Conservation (phyloP, 495 filamentous ascomycete species). For the Penicillium dipodomyicola region DNA sequence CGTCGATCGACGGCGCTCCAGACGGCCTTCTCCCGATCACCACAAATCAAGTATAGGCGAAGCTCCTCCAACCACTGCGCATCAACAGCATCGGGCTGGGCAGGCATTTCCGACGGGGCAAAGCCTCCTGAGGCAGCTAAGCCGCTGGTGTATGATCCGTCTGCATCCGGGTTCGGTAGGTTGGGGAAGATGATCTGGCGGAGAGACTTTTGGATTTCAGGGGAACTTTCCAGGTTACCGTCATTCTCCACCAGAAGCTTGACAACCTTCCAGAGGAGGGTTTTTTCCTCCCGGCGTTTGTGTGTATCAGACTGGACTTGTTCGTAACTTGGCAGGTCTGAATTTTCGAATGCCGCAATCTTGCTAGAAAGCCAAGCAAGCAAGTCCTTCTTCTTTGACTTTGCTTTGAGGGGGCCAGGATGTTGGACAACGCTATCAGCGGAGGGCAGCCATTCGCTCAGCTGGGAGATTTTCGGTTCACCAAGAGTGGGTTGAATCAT, state of each 20-base stretch:
- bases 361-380: slow-evolving; percentile 74
- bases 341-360: slow-evolving; percentile 68
- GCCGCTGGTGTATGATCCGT: slow-evolving; percentile 21
- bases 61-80: slow-evolving; percentile 65
- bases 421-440: slow-evolving; percentile 73
- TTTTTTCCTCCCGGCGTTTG: slow-evolving; percentile 75
- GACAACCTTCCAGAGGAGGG: slow-evolving; percentile 85
- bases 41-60: slow-evolving; percentile 66
- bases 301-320: slow-evolving; percentile 53
- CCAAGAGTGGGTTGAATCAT: slow-evolving; percentile 83
- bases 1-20: slow-evolving; percentile 93
- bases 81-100: slow-evolving; percentile 61
- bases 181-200: slow-evolving; percentile 70
- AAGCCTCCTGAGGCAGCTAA: slow-evolving; percentile 31
- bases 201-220: slow-evolving; percentile 68
- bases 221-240: slow-evolving; percentile 72
- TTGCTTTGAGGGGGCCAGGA: slow-evolving; percentile 83
- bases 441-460: slow-evolving; percentile 67
- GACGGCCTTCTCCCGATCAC: slow-evolving; percentile 86
- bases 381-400: slow-evolving; percentile 93
- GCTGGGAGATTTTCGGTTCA: slow-evolving; percentile 70
- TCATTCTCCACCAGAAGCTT: slow-evolving; percentile 80
- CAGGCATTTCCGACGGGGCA: slow-evolving; percentile 25
- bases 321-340: slow-evolving; percentile 48
- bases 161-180: slow-evolving; percentile 39